Evolutionary conservation across 768 basidiomycete species (phyloP).

Genomic region (Auricularia heimuer): DNA sequence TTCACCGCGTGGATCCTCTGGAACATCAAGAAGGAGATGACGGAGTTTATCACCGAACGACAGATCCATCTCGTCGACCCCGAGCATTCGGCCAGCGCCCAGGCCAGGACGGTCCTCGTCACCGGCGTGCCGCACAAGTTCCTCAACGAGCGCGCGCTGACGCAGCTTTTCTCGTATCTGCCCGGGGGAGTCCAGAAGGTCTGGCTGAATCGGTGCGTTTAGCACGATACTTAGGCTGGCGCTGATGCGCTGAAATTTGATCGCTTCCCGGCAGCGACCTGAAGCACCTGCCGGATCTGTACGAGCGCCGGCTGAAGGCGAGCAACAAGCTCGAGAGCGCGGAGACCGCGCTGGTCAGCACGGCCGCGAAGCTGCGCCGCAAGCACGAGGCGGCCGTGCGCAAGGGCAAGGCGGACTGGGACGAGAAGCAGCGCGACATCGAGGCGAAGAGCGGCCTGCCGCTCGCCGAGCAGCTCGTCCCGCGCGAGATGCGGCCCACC

Average conservation of each 20-base stretch:
- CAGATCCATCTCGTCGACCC: conserved; percentile 75
- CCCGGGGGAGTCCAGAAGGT: conserved; percentile 87
- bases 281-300: conserved; percentile 76
- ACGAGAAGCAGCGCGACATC: conserved; percentile 19
- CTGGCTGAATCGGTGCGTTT: conserved; percentile 78
- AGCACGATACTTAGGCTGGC: not conserved
- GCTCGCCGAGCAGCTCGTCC: conserved; percentile 48
- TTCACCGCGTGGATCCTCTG: conserved; percentile 81
- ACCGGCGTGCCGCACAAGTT: conserved; percentile 79
- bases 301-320: conserved; percentile 65
- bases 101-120: conserved; percentile 84
- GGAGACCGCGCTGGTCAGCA: conserved; percentile 67
- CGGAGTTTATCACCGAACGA: conserved; percentile 65
- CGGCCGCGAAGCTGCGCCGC: conserved; percentile 60
- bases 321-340: conserved; percentile 77
- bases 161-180: conserved; percentile 62
- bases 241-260: not conserved
- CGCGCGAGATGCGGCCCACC: conserved; percentile 62
- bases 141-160: conserved; percentile 59
- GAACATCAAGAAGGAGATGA: conserved; percentile 74
- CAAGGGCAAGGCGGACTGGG: conserved; percentile 19
- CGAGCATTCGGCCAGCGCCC: conserved; percentile 63
- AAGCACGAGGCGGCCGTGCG: conserved; percentile 42
- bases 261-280: conserved; percentile 44
- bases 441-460: conserved; percentile 22